Conservation (phyloP, 768 basidiomycete species). For the Exsudoporus frostii region DNA sequence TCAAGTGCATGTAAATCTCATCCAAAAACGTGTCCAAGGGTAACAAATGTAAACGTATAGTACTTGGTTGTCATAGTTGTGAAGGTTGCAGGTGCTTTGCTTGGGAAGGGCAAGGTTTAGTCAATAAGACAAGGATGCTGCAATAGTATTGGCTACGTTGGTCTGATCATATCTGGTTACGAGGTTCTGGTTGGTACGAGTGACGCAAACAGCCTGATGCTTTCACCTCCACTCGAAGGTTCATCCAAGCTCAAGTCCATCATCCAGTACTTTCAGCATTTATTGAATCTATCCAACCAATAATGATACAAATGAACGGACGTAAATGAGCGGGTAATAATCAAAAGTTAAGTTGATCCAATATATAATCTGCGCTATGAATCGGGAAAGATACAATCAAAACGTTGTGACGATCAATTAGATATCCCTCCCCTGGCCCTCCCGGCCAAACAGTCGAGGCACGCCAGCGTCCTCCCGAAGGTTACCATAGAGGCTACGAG, state of each 20-base stretch:
- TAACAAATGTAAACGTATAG: no score
- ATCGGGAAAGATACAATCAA: not conserved
- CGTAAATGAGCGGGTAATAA: not conserved
- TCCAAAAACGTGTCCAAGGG: no score
- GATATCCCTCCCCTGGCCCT: slow-evolving; percentile 24
- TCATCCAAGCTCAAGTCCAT: not conserved
- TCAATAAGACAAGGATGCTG: no score
- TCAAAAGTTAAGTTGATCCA: not conserved
- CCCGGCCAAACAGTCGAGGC: slow-evolving; percentile 27
- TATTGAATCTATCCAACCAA: not conserved
- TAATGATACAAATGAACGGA: slow-evolving; percentile 16
- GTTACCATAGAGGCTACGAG: slow-evolving; percentile 4
- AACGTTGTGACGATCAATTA: slow-evolving; percentile 9
- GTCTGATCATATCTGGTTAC: no score
- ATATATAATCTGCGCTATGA: slow-evolving; percentile 8
- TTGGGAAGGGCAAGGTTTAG: no score
- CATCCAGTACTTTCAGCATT: not conserved
- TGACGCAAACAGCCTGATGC: no score
- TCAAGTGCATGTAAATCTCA: no score
- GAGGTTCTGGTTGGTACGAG: no score
- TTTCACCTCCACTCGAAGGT: not conserved
- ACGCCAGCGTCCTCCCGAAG: slow-evolving; percentile 20
- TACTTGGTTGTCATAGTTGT: no score
- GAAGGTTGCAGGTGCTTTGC: no score
- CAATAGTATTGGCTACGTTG: no score